These are phyloP conservation scores for Leishmania guyanensis DNA, from an alignment of 208 protist genomes.

Conservation along the genomic window DNA sequence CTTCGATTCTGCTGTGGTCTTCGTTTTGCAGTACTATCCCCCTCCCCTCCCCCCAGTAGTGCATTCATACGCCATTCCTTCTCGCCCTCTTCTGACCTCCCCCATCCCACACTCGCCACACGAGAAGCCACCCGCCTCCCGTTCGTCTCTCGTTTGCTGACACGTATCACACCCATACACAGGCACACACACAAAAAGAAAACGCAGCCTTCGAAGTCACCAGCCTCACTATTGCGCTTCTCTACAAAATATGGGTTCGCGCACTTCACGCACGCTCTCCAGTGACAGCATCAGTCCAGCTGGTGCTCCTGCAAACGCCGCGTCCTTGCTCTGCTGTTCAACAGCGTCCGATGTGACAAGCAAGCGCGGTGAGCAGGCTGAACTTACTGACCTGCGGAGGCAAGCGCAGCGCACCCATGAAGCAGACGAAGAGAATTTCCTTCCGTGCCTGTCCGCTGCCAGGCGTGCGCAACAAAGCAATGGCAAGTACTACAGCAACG, in stretches of 20 bases:
- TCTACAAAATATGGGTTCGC: constrained; percentile 1
- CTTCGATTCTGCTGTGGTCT: not conserved
- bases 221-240: not conserved
- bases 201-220: not conserved
- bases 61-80: not conserved
- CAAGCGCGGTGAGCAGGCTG: not conserved
- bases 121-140: not conserved
- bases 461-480: not conserved
- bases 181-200: not conserved
- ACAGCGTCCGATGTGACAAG: not conserved
- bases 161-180: not conserved
- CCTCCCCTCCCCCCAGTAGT: not conserved
- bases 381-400: not conserved
- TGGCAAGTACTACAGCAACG: not conserved
- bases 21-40: not conserved
- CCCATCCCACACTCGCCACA: not conserved
- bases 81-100: not conserved
- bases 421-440: not conserved
- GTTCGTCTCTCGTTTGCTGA: not conserved
- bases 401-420: not conserved
- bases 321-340: constrained; percentile 2
- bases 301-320: not conserved
- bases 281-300: not conserved
- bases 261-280: not conserved
- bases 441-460: not conserved